Evolutionary conservation across 2,329 filamentous ascomycete species (phyloP).

Genomic region (Ilyonectria mors-panacis): DNA sequence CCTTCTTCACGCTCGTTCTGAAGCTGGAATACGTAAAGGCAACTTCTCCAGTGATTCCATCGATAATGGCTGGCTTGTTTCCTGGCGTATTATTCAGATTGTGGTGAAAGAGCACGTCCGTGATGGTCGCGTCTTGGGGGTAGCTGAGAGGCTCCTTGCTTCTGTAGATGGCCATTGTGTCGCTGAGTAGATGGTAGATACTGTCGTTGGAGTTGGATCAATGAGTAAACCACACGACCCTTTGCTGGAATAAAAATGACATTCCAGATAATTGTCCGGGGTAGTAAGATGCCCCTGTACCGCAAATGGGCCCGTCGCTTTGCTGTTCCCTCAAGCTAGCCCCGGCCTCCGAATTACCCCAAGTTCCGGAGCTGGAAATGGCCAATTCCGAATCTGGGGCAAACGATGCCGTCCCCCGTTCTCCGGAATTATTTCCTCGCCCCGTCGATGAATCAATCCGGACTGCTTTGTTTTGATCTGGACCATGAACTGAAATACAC

Average conservation of each 20-base stretch:
- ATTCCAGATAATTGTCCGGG: not conserved
- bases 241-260: not conserved
- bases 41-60: conserved; percentile 14
- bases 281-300: not conserved
- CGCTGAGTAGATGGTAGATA: not conserved
- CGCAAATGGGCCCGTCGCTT: not conserved
- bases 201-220: not conserved
- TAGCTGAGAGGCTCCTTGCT: conserved; percentile 10
- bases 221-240: not conserved
- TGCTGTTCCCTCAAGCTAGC: not conserved
- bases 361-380: conserved; percentile 4
- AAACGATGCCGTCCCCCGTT: not conserved
- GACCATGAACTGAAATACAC: not conserved
- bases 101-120: conserved; percentile 15
- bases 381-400: conserved; percentile 2
- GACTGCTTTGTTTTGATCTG: not conserved
- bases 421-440: conserved; percentile 6
- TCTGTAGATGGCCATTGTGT: conserved; percentile 8
- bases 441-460: not conserved
- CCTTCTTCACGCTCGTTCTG: conserved; percentile 4
- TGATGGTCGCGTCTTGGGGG: conserved; percentile 15
- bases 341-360: not conserved
- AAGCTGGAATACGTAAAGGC: conserved; percentile 18
- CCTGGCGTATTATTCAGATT: conserved; percentile 12
- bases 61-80: conserved; percentile 16